Conservation (phyloP, 805 yeast genomes). For the Nakazawaea molendinolei region DNA sequence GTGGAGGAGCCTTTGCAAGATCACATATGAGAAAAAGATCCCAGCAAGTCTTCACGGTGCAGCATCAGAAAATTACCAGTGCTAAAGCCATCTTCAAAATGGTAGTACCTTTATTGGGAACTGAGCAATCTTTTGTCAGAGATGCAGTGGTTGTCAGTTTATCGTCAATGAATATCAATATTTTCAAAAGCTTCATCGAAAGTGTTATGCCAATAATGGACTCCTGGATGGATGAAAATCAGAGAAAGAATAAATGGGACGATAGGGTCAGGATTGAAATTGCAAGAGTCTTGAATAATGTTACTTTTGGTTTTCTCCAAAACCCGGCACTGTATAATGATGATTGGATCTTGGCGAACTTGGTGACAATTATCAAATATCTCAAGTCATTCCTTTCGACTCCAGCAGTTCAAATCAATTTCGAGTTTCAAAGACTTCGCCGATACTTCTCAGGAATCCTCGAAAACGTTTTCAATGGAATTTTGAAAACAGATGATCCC, state of each 20-base stretch:
- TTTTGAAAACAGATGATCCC: slow-evolving; percentile 35
- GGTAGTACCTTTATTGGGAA: slow-evolving; percentile 74
- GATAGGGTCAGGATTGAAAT: slow-evolving; percentile 63
- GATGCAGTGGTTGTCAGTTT: slow-evolving; percentile 89
- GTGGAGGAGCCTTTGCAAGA: slow-evolving; percentile 38
- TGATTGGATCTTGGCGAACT: slow-evolving; percentile 58
- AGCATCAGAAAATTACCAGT: slow-evolving; percentile 87
- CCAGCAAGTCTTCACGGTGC: slow-evolving; percentile 72
- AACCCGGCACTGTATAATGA: slow-evolving; percentile 50
- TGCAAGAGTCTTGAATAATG: slow-evolving; percentile 63
- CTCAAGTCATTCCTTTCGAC: slow-evolving; percentile 49
- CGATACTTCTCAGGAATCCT: slow-evolving; percentile 79
- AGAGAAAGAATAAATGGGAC: slow-evolving; percentile 22
- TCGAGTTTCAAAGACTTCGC: slow-evolving; percentile 70
- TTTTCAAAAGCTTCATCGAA: slow-evolving; percentile 75
- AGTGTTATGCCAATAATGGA: slow-evolving; percentile 57
- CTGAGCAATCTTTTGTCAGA: slow-evolving; percentile 61
- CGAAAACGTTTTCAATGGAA: slow-evolving; percentile 63
- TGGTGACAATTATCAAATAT: slow-evolving; percentile 55
- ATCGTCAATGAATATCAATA: slow-evolving; percentile 84
- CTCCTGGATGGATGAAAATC: slow-evolving; percentile 46
- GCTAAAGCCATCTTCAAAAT: slow-evolving; percentile 84
- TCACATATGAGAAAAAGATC: slow-evolving; percentile 72
- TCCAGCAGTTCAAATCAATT: slow-evolving; percentile 53
- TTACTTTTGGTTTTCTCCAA: slow-evolving; percentile 57